Base-by-base conservation (phyloP, 306 rosid species). In the Macrotyloma uniflorum region DNA sequence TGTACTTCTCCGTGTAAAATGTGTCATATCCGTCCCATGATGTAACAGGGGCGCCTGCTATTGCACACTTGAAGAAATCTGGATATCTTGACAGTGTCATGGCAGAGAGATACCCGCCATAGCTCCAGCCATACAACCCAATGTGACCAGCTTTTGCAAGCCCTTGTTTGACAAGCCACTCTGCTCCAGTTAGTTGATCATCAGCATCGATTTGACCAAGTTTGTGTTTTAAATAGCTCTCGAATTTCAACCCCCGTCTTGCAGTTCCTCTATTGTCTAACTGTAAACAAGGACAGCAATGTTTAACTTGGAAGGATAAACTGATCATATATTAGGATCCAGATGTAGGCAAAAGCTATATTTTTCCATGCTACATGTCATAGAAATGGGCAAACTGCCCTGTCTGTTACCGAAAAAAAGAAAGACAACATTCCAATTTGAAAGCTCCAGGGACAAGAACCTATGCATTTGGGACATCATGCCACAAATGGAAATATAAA, bases 21-120 rank as follows among this genome's bases (percentile, higher is more conserved):
- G 99, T 90, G 84, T 95, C 99, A 23, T 95, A 93, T 15, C 99
- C 98, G 1, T 95, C 99, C 98, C 98, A 95, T 0, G 99, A 88
- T 30, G 99, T 93, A 13, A 90, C 93, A 0, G 99, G 99, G 16
- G 98, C 97, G 4, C 99, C 99, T 0, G 98, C 87, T 38, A 95
- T 82, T 5, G 96, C 97, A 38, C 98, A 91, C 63, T 77, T 82
- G 86, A 89, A 95, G 79, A 86, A 70, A 32, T 88, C 93, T 1
- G 99, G 91, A 84, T 82, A 89, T 77, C 96, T 85, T 30, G 90
- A 90, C 63, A 95, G 83, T 46, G 94, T 51, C 89, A 93, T 88
- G 10, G 96, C 99, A 3, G 99, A 93, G 26, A 95, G 96, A 77
- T 86, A 95, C 43, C 99, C 99, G 1, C 98, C 99, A 2, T 95